phyloP scores from a whole-genome alignment of 371 early-diverging fungal species.

The Mortierella sp. region DNA sequence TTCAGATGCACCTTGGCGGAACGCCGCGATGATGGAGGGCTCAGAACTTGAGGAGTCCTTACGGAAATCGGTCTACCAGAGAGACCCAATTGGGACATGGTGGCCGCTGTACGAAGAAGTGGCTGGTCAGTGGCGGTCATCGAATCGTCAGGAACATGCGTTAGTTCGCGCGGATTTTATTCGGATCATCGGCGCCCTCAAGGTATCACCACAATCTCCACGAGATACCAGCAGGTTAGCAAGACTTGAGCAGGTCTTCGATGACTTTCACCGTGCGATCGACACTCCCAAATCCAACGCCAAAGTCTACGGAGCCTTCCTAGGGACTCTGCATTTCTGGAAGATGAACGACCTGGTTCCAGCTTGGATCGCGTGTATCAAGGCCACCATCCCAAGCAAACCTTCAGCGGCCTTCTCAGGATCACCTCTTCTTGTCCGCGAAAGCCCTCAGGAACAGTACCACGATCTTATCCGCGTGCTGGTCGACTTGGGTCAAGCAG shows the following conservation, averaged over 20 bases:
- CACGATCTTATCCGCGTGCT: slow-evolving; percentile 41
- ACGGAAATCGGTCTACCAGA: slow-evolving; percentile 36
- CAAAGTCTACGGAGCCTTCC: slow-evolving; percentile 33
- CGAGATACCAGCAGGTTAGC: not conserved
- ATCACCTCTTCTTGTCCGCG: not conserved
- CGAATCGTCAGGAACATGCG: not conserved
- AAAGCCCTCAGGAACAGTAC: slow-evolving; percentile 39
- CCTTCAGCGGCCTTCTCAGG: not conserved
- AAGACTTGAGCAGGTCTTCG: slow-evolving; percentile 38
- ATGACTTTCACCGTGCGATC: slow-evolving; percentile 42
- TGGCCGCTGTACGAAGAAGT: slow-evolving; percentile 51
- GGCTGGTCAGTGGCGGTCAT: slow-evolving; percentile 25
- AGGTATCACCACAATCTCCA: slow-evolving; percentile 17
- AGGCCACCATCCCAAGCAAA: slow-evolving; percentile 16
- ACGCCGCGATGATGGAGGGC: slow-evolving; percentile 23
- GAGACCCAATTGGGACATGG: slow-evolving; percentile 40
- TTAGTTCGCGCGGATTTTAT: slow-evolving; percentile 35
- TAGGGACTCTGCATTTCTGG: slow-evolving; percentile 47
- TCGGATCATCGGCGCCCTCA: slow-evolving; percentile 32
- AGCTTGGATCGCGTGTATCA: slow-evolving; percentile 32
- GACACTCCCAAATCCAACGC: slow-evolving; percentile 37
- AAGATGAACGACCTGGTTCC: slow-evolving; percentile 30
- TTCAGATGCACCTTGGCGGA: slow-evolving; percentile 32
- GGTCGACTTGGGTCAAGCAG: slow-evolving; percentile 35
- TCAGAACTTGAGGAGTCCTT: slow-evolving; percentile 33